Conservation (phyloP, 805 yeast genomes). For the Yamadazyma akitaensis region DNA sequence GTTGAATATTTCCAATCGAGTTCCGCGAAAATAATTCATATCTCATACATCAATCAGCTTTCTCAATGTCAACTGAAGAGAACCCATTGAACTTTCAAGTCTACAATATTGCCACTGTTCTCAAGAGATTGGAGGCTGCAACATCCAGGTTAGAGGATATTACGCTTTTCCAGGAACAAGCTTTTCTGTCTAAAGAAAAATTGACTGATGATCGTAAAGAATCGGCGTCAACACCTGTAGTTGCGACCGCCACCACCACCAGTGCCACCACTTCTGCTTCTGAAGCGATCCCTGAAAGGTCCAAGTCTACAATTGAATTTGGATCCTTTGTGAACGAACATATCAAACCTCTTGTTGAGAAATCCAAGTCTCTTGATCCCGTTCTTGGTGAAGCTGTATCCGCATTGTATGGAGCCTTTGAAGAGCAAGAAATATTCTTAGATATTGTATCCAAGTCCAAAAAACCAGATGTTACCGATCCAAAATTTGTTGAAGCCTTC, state of each 20-base stretch:
- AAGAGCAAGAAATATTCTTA: conserved; percentile 57
- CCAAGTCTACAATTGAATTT: conserved; percentile 51
- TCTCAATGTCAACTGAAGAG: conserved; percentile 35
- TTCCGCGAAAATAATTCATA: conserved; percentile 2
- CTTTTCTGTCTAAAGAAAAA: conserved; percentile 13
- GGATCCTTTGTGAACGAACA: conserved; percentile 49
- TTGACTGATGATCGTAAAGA: not conserved
- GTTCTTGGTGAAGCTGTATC: conserved; percentile 55
- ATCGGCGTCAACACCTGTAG: conserved; percentile 17
- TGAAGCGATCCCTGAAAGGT: conserved; percentile 17
- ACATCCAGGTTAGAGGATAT: conserved; percentile 90
- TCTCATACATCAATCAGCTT: not conserved
- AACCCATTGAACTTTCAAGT: conserved; percentile 63
- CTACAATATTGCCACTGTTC: conserved; percentile 78
- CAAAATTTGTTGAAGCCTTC: conserved; percentile 53
- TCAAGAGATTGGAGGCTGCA: conserved; percentile 79
- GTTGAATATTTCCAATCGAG: not conserved
- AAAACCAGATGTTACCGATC: conserved; percentile 60
- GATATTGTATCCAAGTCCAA: conserved; percentile 55
- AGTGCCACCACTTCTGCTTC: not conserved
- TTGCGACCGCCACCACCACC: conserved; percentile 11
- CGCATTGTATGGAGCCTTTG: conserved; percentile 50
- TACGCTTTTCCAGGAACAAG: conserved; percentile 70
- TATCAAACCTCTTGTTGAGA: conserved; percentile 58
- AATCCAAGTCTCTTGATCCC: conserved; percentile 54